These are phyloP conservation scores for Nicotiana knightiana DNA, from an alignment of 257 asterid species.

Conservation along the genomic window DNA sequence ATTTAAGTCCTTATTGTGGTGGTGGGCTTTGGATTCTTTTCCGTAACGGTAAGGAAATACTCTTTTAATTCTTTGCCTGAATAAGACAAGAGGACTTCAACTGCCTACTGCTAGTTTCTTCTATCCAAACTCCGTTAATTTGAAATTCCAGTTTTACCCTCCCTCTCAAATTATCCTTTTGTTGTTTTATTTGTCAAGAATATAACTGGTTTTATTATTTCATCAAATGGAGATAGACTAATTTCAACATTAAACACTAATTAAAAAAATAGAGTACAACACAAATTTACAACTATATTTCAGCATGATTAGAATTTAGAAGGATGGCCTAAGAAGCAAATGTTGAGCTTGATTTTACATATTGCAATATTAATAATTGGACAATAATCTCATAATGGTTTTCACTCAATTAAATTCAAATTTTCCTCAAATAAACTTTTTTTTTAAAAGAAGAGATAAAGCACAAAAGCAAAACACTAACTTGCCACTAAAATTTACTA, in stretches of 20 bases:
- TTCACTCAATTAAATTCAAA: not conserved
- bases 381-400: not conserved
- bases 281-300: too few species aligned
- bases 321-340: not conserved
- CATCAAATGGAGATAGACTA: not conserved
- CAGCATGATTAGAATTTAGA: not conserved
- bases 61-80: constrained; percentile 37
- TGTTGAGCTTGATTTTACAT: not conserved
- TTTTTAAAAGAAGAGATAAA: too few species aligned
- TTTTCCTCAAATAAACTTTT: not conserved
- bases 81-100: constrained; percentile 7
- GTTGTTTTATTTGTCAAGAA: not conserved
- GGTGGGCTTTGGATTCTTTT: constrained; percentile 51
- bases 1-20: constrained; percentile 11
- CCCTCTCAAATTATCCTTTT: not conserved
- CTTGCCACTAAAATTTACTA: not conserved
- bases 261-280: not conserved
- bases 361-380: too few species aligned
- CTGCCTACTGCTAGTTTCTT: constrained; percentile 20
- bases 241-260: not conserved
- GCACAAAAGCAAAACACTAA: not conserved
- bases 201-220: not conserved
- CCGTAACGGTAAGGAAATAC: constrained; percentile 45
- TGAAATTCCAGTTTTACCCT: constrained; percentile 21
- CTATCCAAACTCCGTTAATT: constrained; percentile 1